These are phyloP conservation scores for Nannizziopsis barbatae DNA, from an alignment of 2,329 filamentous ascomycete species.

Conservation along the genomic window DNA sequence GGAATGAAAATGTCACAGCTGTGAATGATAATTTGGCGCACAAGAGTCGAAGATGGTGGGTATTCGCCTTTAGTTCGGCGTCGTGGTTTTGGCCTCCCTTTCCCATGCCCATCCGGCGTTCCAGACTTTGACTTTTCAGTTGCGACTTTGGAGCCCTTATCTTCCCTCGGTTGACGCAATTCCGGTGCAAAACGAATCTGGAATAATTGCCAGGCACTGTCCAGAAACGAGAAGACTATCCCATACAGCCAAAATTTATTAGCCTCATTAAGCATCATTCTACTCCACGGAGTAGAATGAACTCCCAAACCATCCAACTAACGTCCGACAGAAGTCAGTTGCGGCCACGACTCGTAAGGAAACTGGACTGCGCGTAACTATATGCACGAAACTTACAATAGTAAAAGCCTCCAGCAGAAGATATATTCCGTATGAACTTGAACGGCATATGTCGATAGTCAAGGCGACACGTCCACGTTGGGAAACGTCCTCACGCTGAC, in stretches of 20 bases:
- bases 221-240: constrained; percentile 42
- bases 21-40: constrained; percentile 46
- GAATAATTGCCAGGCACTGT: constrained; percentile 20
- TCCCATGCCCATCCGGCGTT: constrained; percentile 4
- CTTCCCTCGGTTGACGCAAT: neutral
- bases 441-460: constrained; percentile 46
- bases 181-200: constrained; percentile 3
- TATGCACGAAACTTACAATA: constrained; percentile 40
- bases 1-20: constrained; percentile 53
- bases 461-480: constrained; percentile 25
- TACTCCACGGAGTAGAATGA: constrained; percentile 34
- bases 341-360: neutral
- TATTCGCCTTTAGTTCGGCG: neutral
- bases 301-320: constrained; percentile 44
- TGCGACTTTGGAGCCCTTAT: too few species aligned
- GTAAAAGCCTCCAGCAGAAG: constrained; percentile 55
- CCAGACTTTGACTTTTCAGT: neutral
- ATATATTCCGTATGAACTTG: constrained; percentile 54
- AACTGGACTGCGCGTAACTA: constrained; percentile 4
- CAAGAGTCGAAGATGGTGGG: constrained; percentile 21
- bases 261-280: constrained; percentile 46
- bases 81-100: neutral
- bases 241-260: constrained; percentile 61
- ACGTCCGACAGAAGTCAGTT: constrained; percentile 17
- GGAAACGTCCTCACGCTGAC: constrained; percentile 6